phyloP scores from a whole-genome alignment of 805 yeast species.

The Wickerhamiella dianesei region DNA sequence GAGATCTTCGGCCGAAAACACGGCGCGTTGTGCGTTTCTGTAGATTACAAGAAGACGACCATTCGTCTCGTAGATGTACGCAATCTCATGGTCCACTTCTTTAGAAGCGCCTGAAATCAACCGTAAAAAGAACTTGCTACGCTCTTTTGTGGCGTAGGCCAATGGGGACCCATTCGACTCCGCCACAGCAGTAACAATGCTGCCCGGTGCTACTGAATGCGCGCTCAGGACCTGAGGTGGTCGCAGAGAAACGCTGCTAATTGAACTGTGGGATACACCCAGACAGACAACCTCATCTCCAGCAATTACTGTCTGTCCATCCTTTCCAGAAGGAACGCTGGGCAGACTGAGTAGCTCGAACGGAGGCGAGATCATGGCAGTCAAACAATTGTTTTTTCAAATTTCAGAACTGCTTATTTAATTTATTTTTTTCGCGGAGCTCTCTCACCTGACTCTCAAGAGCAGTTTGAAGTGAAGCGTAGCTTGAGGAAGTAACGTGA shows the following conservation, averaged over 20 bases:
- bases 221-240: conserved; percentile 26
- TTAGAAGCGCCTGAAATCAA: conserved; percentile 1
- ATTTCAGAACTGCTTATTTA: neutral
- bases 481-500: no score
- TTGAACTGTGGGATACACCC: conserved; percentile 24
- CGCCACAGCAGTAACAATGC: conserved; percentile 19
- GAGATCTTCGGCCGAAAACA: conserved; percentile 2
- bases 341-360: conserved; percentile 19
- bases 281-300: conserved; percentile 12
- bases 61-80: conserved; percentile 4
- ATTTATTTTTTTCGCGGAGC: neutral
- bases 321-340: conserved; percentile 4
- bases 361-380: conserved; percentile 17
- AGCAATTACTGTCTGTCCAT: conserved; percentile 4
- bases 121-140: conserved; percentile 19
- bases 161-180: conserved; percentile 3
- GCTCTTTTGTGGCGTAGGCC: conserved; percentile 21
- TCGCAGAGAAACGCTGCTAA: conserved; percentile 18
- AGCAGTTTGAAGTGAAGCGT: no score
- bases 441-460: neutral
- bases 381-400: neutral
- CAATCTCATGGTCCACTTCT: conserved; percentile 8
- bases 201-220: conserved; percentile 24
- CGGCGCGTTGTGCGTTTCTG: conserved; percentile 1
- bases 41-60: conserved; percentile 4